phyloP scores from a whole-genome alignment of 208 protist genomes.

The Acanthamoeba healyi region DNA sequence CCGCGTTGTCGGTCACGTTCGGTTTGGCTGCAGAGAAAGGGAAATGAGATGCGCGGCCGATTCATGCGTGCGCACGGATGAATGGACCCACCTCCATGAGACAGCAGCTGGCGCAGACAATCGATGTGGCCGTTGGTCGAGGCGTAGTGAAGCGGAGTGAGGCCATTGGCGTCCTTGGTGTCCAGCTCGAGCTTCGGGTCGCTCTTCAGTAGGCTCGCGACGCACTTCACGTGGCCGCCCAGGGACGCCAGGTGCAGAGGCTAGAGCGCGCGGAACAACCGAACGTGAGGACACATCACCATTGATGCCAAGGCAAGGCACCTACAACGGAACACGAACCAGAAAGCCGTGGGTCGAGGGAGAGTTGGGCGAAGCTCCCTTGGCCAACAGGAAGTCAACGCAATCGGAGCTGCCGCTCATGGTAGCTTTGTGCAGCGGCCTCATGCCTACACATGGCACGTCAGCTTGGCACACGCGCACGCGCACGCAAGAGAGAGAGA shows the following conservation, averaged over 20 bases:
- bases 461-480: too few relatives aligned
- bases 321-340: too few relatives aligned
- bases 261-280: background rate
- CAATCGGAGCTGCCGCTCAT: constrained; percentile 11
- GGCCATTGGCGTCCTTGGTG: background rate
- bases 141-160: constrained; percentile 13
- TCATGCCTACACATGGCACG: background rate
- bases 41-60: too few relatives aligned
- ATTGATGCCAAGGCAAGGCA: too few relatives aligned
- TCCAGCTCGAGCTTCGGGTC: background rate
- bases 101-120: background rate
- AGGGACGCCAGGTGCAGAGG: constrained; percentile 7
- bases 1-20: background rate
- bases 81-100: background rate
- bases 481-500: too few relatives aligned
- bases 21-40: background rate
- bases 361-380: constrained; percentile 17
- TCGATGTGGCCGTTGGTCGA: constrained; percentile 6
- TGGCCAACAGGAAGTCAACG: constrained; percentile 25
- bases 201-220: background rate
- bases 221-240: background rate
- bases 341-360: background rate
- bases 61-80: too few relatives aligned
- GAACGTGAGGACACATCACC: too few relatives aligned
- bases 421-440: background rate